Base-by-base conservation (phyloP, 192 early-diverging fungal species). In the Backusella psychrophila region DNA sequence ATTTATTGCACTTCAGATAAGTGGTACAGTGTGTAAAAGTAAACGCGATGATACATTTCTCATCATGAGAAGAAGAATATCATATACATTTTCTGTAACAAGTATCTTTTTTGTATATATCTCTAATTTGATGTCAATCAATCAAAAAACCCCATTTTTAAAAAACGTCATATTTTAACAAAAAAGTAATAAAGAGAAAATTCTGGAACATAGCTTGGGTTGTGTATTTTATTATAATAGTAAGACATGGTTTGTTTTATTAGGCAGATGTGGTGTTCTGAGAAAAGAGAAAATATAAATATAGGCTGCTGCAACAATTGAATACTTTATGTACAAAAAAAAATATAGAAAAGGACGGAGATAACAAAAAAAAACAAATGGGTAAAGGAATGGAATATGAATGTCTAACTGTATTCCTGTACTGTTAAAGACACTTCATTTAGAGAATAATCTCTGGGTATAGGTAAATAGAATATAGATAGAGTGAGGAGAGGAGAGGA, bases 311-410 rank as follows among this genome's bases (percentile, higher is more conserved):
- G 46, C 53, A 23, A 26, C 53, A 59, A 59, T 59, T 59, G 53
- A 59, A 59, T 59, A 59, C 53, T 59, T 23, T 59, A 59, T 59
- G 53, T 59, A 59, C 53, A 59, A 26, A 59, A 59, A 59, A 59
- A 59, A 11, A 56, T 19, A n/a, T 59, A 59, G 23, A 59, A 59
- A 59, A 7, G 53, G 53, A 59, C 9, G 56, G 56, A 29, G 23
- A 29, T 9, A 29, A 12, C 4, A 26, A 56, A 12, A 29, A 38
- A 63, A 63, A 29, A 29, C 23, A 63, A 29, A 63, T 29, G 56
- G 11, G 26, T 33, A 23, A 59, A 26, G 53, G 23, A 63, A 63
- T 63, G 56, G 26, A 63, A 63, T 63, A 26, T 63, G 56, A 63
- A 63, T 63, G 56, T 29, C 26, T 49, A 49, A 63, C 56, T 63